Percentiles rank a stretch among this genome's conserved stretches.
Conservation (phyloP, 805 yeast genomes). For the Candida sphagnicola region DNA sequence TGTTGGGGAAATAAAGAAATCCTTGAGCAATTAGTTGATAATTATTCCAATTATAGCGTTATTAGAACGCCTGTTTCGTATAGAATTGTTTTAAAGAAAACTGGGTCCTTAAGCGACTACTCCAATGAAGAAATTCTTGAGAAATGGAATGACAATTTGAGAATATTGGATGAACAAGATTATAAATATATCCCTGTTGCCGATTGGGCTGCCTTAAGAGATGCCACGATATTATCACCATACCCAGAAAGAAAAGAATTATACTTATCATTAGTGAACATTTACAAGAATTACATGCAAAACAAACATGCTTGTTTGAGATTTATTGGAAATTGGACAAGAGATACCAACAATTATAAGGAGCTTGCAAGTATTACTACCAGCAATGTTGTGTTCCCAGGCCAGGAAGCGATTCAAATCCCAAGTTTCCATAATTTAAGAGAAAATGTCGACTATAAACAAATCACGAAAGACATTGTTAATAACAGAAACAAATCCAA, state of each 20-base stretch:
- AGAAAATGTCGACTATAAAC: slow-evolving; percentile 25
- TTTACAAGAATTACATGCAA: slow-evolving; percentile 42
- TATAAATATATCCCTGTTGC: slow-evolving; percentile 71
- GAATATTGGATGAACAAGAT: slow-evolving; percentile 47
- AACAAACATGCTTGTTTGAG: slow-evolving; percentile 26
- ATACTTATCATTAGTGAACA: slow-evolving; percentile 52
- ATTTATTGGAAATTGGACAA: slow-evolving; percentile 28
- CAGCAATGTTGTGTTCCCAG: slow-evolving; percentile 12
- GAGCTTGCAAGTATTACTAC: slow-evolving; percentile 19
- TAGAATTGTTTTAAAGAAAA: slow-evolving; percentile 68
- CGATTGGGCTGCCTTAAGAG: slow-evolving; percentile 81
- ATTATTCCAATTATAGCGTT: slow-evolving; percentile 55
- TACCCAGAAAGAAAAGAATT: slow-evolving; percentile 43
- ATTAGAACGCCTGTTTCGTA: slow-evolving; percentile 64
- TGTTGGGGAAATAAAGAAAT: slow-evolving; percentile 67
- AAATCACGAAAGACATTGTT: slow-evolving; percentile 15
- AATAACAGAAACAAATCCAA: background rate
- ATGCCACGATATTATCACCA: slow-evolving; percentile 58
- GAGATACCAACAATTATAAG: slow-evolving; percentile 19
- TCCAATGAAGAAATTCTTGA: slow-evolving; percentile 47
- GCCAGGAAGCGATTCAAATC: slow-evolving; percentile 14
- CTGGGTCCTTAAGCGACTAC: slow-evolving; percentile 59
- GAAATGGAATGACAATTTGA: slow-evolving; percentile 52
- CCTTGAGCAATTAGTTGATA: slow-evolving; percentile 57
- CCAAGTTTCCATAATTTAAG: slow-evolving; percentile 24